Evolutionary conservation across 495 filamentous ascomycete species (phyloP).

Genomic region (Penicillium angulare): DNA sequence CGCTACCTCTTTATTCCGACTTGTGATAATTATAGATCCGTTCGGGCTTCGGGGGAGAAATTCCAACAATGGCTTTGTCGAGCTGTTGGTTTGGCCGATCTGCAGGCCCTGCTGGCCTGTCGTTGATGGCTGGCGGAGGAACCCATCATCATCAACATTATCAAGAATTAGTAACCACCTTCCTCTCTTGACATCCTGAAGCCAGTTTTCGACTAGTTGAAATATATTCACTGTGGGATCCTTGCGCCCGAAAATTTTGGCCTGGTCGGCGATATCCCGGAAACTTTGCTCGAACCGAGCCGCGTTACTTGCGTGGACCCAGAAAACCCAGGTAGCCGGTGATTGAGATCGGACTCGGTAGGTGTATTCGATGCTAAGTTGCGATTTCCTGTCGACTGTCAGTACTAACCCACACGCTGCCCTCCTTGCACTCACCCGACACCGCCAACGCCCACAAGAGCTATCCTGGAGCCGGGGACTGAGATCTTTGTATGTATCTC

Average conservation of each 20-base stretch:
- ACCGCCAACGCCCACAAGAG: conserved; percentile 31
- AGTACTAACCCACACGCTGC: no score
- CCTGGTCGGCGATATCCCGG: conserved; percentile 35
- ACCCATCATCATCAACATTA: conserved; percentile 16
- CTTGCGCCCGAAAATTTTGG: conserved; percentile 33
- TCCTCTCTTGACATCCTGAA: conserved; percentile 30
- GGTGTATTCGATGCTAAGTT: conserved; percentile 38
- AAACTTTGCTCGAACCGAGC: conserved; percentile 40
- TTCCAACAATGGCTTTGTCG: neutral
- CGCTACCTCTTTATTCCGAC: conserved; percentile 25
- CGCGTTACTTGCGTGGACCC: conserved; percentile 43
- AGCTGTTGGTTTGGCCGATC: conserved; percentile 15
- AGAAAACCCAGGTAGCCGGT: conserved; percentile 49
- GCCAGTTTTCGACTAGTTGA: conserved; percentile 37
- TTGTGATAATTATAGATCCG: conserved; percentile 35
- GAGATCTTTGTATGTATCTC: conserved; percentile 24
- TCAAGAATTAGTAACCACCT: conserved; percentile 12
- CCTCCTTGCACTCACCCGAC: conserved; percentile 29
- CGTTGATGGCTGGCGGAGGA: conserved; percentile 18
- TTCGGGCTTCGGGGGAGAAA: neutral
- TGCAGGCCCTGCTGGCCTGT: neutral
- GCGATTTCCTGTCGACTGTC: conserved; percentile 39
- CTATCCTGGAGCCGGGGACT: conserved; percentile 19
- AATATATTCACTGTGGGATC: conserved; percentile 42
- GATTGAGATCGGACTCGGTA: conserved; percentile 33